These are phyloP conservation scores for Penicillium polonicum DNA, from an alignment of 2,329 filamentous ascomycete species.

Conservation along the genomic window DNA sequence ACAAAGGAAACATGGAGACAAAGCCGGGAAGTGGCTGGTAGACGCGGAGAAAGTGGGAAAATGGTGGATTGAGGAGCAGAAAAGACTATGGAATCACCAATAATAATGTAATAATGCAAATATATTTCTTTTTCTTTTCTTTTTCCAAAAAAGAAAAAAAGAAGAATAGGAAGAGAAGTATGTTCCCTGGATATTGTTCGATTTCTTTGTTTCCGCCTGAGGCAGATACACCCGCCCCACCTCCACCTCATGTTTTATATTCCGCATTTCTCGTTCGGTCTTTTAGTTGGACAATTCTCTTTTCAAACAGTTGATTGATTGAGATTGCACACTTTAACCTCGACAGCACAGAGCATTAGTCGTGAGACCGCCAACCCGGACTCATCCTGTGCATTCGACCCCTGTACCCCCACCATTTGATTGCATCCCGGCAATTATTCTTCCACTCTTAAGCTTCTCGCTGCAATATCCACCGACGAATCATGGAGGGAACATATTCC, in stretches of 20 bases:
- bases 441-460: background rate
- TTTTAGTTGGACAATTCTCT: background rate
- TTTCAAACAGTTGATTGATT: background rate
- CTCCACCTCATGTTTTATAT: slow-evolving; percentile 14
- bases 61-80: slow-evolving; percentile 41
- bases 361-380: background rate
- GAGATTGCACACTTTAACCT: background rate
- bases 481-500: slow-evolving; percentile 50
- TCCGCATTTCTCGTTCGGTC: slow-evolving; percentile 3
- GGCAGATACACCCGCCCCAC: slow-evolving; percentile 27
- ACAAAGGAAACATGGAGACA: slow-evolving; percentile 27
- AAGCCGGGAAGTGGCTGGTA: slow-evolving; percentile 35
- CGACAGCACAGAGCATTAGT: background rate
- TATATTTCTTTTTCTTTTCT: background rate
- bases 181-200: slow-evolving; percentile 3
- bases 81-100: slow-evolving; percentile 26
- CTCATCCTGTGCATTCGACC: background rate
- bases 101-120: background rate
- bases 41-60: slow-evolving; percentile 37
- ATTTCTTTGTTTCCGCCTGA: slow-evolving; percentile 31
- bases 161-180: slow-evolving; percentile 14
- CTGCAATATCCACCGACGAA: slow-evolving; percentile 6
- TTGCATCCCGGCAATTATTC: slow-evolving; percentile 1
- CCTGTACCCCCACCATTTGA: slow-evolving; percentile 6
- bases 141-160: background rate